These are phyloP conservation scores for Gleditsia sinensis DNA, from an alignment of 306 rosid genomes.

Conservation along the genomic window DNA sequence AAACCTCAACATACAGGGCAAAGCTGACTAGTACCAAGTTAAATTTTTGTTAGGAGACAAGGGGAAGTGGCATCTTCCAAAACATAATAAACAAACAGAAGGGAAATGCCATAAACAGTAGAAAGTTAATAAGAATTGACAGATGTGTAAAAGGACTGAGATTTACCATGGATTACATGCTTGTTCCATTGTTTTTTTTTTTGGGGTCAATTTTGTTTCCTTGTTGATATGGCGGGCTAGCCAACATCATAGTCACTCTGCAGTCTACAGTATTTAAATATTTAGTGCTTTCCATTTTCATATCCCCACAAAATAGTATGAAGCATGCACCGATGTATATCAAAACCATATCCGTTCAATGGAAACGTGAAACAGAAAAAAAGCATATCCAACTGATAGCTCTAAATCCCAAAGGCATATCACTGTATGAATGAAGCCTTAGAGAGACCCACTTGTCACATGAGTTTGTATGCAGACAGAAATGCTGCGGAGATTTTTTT, in stretches of 20 bases:
- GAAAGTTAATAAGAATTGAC: too few species aligned
- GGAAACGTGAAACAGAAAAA: slow-evolving; percentile 6
- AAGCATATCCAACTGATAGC: not conserved
- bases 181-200: not conserved
- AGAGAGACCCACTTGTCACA: slow-evolving; percentile 24
- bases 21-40: too few species aligned
- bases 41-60: too few species aligned
- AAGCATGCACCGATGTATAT: not conserved
- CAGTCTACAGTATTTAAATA: not conserved
- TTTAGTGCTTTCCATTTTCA: slow-evolving; percentile 4
- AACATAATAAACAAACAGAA: not conserved
- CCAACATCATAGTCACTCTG: slow-evolving; percentile 6
- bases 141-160: not conserved
- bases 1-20: too few species aligned
- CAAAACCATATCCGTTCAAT: not conserved
- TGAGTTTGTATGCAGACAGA: not conserved
- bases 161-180: not conserved
- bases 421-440: slow-evolving; percentile 15
- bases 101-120: not conserved
- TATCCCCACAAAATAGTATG: not conserved
- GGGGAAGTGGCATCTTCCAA: too few species aligned
- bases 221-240: not conserved
- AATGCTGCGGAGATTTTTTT: too few species aligned
- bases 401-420: not conserved
- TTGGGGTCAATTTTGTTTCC: not conserved